Percentiles rank a stretch among this genome's conserved stretches.
Conservation (phyloP, 495 filamentous ascomycete species). For the Penicillium daleae region DNA sequence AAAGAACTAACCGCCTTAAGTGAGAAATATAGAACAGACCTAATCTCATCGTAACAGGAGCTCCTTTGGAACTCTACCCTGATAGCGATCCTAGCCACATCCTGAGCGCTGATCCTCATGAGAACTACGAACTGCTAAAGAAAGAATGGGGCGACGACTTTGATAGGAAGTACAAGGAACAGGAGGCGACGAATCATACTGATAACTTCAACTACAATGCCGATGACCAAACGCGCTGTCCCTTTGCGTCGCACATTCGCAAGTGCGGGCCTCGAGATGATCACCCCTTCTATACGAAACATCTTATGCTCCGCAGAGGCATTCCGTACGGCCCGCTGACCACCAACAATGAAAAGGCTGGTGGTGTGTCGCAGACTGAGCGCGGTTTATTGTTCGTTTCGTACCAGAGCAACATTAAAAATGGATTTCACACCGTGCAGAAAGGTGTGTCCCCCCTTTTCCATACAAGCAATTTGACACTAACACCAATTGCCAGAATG, state of each 20-base stretch:
- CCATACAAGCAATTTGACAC: neutral
- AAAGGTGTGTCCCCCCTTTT: neutral
- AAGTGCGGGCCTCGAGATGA: neutral
- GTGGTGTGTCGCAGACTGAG: slow-evolving; percentile 1
- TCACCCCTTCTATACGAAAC: neutral
- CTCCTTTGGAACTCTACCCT: neutral
- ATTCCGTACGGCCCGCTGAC: neutral
- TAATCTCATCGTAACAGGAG: neutral
- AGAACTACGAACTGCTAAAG: neutral
- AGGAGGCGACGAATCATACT: neutral
- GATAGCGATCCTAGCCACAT: neutral
- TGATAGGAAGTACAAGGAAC: neutral
- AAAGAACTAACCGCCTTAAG: neutral
- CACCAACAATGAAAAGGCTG: neutral
- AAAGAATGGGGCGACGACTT: neutral
- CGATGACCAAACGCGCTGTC: neutral
- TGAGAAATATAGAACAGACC: neutral
- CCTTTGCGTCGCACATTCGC: neutral
- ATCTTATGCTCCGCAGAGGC: neutral
- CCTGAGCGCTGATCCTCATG: neutral
- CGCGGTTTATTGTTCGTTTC: neutral
- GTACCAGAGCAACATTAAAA: neutral
- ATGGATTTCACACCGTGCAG: neutral
- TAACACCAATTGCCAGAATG: neutral
- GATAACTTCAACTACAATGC: neutral